Base-by-base conservation (phyloP, 1,139 yeast genomes). In the Williopsis jadinii region DNA sequence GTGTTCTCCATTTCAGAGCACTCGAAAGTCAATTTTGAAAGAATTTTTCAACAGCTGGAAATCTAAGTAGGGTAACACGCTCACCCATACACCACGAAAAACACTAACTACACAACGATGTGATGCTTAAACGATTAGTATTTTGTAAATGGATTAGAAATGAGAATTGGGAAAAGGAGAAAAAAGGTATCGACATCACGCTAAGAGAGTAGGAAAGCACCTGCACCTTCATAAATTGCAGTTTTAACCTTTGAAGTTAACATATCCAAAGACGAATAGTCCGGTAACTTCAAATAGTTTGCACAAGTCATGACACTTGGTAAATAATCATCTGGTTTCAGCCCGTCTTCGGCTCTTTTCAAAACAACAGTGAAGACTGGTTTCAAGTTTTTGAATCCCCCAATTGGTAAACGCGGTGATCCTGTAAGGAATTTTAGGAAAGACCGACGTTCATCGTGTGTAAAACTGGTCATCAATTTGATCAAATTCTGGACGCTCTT, bases 301-400 rank as follows among this genome's bases (percentile, higher is more conserved):
- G 95, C 97, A 67, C 98, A 92, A 0, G 98, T 92, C 98, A 92
- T 92, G 3, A 92, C 98, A 64, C 96, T 87, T 2, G 98, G 98
- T 45, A 92, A 68, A 55, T 84, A 88, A 49, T 82, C 90, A 60
- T 92, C 95, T n/a, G 87, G 76, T 14, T 67, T 62, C 38, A 75
- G 59, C 1, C 76, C 78, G 43, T 71, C 79, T 46, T 90, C 96
- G 9, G 84, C 75, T 41, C 74, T 80, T 54, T 87, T 87, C 50
- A 88, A 67, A 2, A 92, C 98, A 35, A 92, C 92, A 0, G 97
- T 92, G 41, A 92, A 73, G 41, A 77, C 83, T 0, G 98, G 98
- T 38, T 75, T 71, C 43, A 92, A 67, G 2, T 86, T 75, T 54
- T 82, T 84, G 67, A 92, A 92, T 0, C 98, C 98, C 0, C 97